Evolutionary conservation across 441 rosid species (phyloP).

Genomic region (Pelargonium citronellum): DNA sequence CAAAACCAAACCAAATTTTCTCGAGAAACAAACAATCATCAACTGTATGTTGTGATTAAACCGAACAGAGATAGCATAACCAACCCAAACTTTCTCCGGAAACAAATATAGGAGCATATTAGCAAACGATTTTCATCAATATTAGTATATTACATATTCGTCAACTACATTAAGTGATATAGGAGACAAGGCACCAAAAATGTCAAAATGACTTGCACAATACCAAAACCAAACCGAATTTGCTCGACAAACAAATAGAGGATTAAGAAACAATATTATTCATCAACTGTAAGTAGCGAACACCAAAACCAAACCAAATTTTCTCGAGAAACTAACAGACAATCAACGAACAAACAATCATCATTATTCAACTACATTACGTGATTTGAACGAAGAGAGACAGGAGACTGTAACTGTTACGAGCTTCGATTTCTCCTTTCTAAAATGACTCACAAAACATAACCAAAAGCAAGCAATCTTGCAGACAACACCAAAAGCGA

Average conservation of each 20-base stretch:
- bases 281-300: no score
- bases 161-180: neutral
- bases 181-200: neutral
- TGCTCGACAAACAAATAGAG: no score
- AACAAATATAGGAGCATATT: neutral
- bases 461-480: neutral
- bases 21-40: neutral
- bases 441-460: no score
- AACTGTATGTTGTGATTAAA: no score
- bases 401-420: no score
- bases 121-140: neutral
- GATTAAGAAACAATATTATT: no score
- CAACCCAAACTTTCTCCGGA: no score
- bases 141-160: no score
- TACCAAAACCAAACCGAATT: neutral
- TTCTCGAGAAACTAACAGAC: neutral
- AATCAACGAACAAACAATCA: neutral
- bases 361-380: neutral
- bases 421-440: no score
- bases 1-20: conserved; percentile 1
- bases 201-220: neutral
- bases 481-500: neutral
- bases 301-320: neutral
- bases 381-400: neutral
- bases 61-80: no score